Conservation (phyloP, 768 basidiomycete species). For the Omphalotus guepiniiformis region DNA sequence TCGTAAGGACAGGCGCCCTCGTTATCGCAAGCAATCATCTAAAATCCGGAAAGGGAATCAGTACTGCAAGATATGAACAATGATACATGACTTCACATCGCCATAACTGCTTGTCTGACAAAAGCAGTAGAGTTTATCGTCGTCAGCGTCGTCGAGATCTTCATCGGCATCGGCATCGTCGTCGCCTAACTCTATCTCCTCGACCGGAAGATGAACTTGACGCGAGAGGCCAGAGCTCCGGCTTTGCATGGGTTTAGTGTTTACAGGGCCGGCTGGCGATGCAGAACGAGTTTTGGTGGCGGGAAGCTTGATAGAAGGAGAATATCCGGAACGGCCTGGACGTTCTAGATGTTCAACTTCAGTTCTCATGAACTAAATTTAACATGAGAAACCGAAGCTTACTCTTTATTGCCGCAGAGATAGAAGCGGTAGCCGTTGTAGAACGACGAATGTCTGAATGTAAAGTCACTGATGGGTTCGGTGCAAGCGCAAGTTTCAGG, state of each 20-base stretch:
- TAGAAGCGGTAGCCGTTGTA: constrained; percentile 22
- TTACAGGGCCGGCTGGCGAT: constrained; percentile 29
- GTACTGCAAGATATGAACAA: not conserved
- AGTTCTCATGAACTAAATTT: not conserved
- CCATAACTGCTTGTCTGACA: constrained; percentile 48
- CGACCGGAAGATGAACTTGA: constrained; percentile 34
- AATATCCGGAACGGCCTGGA: constrained; percentile 13
- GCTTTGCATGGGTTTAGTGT: constrained; percentile 39
- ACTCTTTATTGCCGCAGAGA: constrained; percentile 37
- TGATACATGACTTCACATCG: constrained; percentile 32
- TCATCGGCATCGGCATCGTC: constrained; percentile 5
- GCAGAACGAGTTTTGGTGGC: constrained; percentile 17
- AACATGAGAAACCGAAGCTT: constrained; percentile 10
- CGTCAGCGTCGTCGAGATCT: constrained; percentile 39
- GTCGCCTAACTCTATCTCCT: constrained; percentile 30
- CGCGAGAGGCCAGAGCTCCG: constrained; percentile 39
- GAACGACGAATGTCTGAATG: constrained; percentile 12
- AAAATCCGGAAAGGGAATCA: not conserved
- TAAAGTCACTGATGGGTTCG: not conserved
- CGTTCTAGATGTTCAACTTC: not conserved
- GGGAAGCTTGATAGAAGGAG: constrained; percentile 39
- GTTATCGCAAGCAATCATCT: constrained; percentile 76
- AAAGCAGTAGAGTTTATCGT: constrained; percentile 47
- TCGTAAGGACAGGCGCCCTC: constrained; percentile 59
- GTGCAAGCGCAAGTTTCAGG: constrained; percentile 2